A percentile compares a stretch with the other conserved stretches of the same genome.
Evolutionary conservation across 805 yeast species (phyloP).

Genomic region (Kuraishia hungarica): DNA sequence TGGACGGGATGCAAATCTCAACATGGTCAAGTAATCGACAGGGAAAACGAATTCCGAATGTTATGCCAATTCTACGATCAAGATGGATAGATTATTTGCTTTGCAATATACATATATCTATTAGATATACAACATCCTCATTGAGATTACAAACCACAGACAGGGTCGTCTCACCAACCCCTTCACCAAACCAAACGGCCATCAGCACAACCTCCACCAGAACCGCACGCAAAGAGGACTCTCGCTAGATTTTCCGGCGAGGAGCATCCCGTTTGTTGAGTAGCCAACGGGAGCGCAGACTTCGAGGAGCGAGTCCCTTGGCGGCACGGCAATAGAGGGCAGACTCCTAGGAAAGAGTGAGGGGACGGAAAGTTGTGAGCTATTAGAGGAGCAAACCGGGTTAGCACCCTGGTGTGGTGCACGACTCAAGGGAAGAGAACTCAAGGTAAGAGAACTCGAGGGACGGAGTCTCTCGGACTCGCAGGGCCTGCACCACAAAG

Average conservation of each 20-base stretch:
- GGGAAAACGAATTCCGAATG: neutral
- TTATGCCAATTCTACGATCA: neutral
- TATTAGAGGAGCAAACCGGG: neutral
- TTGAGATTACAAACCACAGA: neutral
- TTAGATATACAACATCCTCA: too few species aligned
- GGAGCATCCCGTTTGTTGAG: neutral
- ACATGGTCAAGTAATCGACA: neutral
- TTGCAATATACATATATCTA: neutral
- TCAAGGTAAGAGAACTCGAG: too few species aligned
- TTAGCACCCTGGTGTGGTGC: neutral
- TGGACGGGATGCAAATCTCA: slow-evolving; percentile 2
- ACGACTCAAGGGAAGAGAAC: too few species aligned
- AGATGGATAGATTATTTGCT: too few species aligned
- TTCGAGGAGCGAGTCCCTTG: neutral
- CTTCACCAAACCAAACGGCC: neutral
- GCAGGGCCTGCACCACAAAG: too few species aligned
- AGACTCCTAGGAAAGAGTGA: neutral
- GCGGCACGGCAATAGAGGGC: neutral
- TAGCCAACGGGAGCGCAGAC: neutral
- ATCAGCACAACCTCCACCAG: too few species aligned
- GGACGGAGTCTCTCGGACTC: too few species aligned
- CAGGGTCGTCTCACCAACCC: neutral
- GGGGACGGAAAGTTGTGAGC: neutral
- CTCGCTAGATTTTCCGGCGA: neutral
- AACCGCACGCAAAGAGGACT: neutral